Percentiles rank a stretch among this genome's conserved stretches.
Conservation (phyloP, 2,329 filamentous ascomycete species). For the Bipolaris oryzae region DNA sequence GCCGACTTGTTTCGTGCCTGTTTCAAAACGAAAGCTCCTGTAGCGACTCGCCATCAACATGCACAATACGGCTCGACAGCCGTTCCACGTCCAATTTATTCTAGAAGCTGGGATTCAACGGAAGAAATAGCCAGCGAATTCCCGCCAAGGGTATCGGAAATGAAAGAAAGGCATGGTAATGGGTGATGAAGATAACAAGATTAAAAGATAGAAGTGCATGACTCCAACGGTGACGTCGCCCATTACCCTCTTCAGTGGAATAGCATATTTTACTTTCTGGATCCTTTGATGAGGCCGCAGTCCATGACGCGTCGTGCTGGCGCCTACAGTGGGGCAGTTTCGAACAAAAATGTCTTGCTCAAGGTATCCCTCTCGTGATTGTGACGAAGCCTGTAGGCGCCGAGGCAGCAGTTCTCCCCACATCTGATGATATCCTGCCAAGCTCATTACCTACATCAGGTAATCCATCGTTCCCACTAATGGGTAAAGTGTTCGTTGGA, state of each 20-base stretch:
- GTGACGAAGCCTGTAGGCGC: slow-evolving; percentile 15
- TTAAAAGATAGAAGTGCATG: neutral
- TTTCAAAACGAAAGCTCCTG: slow-evolving; percentile 33
- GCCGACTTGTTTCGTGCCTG: slow-evolving; percentile 17
- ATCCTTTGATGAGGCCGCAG: slow-evolving; percentile 10
- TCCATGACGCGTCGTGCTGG: slow-evolving; percentile 14
- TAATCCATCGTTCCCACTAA: neutral
- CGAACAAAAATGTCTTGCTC: neutral
- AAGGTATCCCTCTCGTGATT: slow-evolving; percentile 1
- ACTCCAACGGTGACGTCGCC: neutral
- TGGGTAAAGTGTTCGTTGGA: neutral
- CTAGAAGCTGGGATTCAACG: neutral
- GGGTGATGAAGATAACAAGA: neutral
- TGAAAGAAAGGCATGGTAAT: neutral
- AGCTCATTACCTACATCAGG: slow-evolving; percentile 8
- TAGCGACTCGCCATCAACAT: slow-evolving; percentile 12
- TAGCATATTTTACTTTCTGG: neutral
- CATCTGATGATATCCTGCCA: neutral
- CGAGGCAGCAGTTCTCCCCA: neutral
- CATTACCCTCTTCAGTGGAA: neutral
- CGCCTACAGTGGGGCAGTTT: slow-evolving; percentile 11
- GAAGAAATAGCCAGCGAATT: neutral
- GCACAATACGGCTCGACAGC: neutral
- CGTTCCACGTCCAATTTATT: neutral
- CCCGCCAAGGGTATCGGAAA: neutral